Percentiles rank a stretch among this genome's conserved stretches.
Conservation (phyloP, 176 grass and related monocot genomes). For the Lolium multiflorum region DNA sequence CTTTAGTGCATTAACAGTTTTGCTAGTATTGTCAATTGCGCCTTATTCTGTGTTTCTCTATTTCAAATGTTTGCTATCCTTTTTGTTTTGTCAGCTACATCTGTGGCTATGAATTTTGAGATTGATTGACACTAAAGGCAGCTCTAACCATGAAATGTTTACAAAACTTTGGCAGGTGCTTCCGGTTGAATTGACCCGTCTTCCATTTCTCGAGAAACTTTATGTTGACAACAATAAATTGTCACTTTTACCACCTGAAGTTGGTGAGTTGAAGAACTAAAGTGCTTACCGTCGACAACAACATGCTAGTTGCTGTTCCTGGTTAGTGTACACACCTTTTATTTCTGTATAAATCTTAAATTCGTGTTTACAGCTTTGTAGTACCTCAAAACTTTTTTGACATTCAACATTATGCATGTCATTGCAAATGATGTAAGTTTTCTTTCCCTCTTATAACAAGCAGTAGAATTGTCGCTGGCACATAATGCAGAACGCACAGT, state of each 20-base stretch:
- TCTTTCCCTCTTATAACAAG: no score
- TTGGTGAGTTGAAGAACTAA: conserved; percentile 88
- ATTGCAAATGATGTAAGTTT: conserved; percentile 11
- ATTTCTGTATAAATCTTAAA: conserved; percentile 1
- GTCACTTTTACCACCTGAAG: conserved; percentile 86
- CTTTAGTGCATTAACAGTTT: not conserved
- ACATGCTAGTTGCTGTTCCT: conserved; percentile 94
- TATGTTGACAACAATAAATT: conserved; percentile 94
- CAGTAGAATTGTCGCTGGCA: no score
- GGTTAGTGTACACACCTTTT: conserved; percentile 58
- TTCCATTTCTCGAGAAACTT: conserved; percentile 88
- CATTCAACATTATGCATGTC: conserved; percentile 33
- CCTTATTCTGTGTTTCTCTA: not conserved
- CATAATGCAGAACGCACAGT: no score
- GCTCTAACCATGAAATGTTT: conserved; percentile 42
- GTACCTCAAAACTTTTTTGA: not conserved
- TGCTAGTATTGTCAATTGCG: conserved; percentile 11
- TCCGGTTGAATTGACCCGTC: conserved; percentile 85
- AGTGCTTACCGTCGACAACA: conserved; percentile 83
- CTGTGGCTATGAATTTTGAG: conserved; percentile 7
- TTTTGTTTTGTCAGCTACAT: conserved; percentile 27
- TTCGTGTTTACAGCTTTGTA: conserved; percentile 22
- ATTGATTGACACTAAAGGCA: not conserved
- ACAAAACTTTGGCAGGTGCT: conserved; percentile 65
- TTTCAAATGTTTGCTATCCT: conserved; percentile 18